phyloP scores from a whole-genome alignment of 306 rosid species.

The Vigna hirtella region DNA sequence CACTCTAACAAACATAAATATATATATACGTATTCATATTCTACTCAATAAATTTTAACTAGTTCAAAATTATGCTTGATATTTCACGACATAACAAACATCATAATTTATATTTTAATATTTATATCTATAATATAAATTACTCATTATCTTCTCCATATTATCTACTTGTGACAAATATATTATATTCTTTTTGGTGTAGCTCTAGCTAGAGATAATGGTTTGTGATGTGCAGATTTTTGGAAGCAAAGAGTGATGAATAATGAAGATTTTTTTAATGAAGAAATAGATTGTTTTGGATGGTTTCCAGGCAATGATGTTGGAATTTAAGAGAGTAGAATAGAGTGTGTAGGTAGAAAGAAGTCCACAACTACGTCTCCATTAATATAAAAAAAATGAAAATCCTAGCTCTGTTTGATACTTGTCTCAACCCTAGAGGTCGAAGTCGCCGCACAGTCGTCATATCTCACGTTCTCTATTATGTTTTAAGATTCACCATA shows the following conservation, averaged over 20 bases:
- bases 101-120: too few relatives aligned
- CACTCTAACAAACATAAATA: too few relatives aligned
- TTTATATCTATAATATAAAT: too few relatives aligned
- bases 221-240: slow-evolving; percentile 1
- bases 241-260: not conserved
- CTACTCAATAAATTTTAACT: too few relatives aligned
- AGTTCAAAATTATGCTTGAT: too few relatives aligned
- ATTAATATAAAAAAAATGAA: not conserved
- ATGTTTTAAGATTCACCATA: slow-evolving; percentile 53
- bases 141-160: too few relatives aligned
- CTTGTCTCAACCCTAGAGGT: slow-evolving; percentile 63
- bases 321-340: slow-evolving; percentile 35
- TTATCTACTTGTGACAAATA: too few relatives aligned
- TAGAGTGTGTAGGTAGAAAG: slow-evolving; percentile 18
- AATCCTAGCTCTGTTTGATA: slow-evolving; percentile 57
- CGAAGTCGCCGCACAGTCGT: slow-evolving; percentile 65
- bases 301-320: slow-evolving; percentile 47
- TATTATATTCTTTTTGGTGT: too few relatives aligned
- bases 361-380: slow-evolving; percentile 35
- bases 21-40: too few relatives aligned
- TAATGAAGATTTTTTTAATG: slow-evolving; percentile 20
- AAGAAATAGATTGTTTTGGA: slow-evolving; percentile 28
- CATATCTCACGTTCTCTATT: slow-evolving; percentile 65
- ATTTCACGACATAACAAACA: too few relatives aligned
- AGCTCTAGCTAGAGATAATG: slow-evolving; percentile 3